These are phyloP conservation scores for Cercospora sp. DNA, from an alignment of 2,329 filamentous ascomycete genomes.

Conservation along the genomic window DNA sequence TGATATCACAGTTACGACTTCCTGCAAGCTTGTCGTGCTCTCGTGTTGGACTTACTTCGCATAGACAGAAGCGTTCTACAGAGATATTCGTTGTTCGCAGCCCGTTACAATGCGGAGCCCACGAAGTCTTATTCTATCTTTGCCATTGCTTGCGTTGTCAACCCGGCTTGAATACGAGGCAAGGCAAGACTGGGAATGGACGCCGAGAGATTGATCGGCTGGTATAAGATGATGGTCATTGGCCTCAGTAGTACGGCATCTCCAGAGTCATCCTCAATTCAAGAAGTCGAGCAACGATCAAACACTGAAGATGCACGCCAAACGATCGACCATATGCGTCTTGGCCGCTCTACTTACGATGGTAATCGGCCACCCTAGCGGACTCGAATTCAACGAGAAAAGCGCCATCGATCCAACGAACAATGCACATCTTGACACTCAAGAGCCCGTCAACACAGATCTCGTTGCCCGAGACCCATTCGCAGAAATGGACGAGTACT, in stretches of 20 bases:
- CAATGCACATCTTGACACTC: background rate
- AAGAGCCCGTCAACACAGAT: background rate
- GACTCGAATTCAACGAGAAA: background rate
- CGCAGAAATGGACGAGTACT: background rate
- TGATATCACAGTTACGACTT: background rate
- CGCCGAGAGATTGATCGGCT: too few relatives aligned
- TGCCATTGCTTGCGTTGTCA: background rate
- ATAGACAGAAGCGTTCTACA: background rate
- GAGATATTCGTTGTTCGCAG: background rate
- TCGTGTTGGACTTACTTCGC: background rate
- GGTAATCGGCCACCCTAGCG: background rate
- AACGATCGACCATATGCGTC: background rate
- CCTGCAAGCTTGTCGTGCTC: background rate
- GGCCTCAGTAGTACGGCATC: background rate
- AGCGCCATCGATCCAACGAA: background rate
- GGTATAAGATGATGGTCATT: background rate
- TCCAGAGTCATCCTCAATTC: background rate
- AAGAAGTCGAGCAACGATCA: background rate
- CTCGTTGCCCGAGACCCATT: background rate
- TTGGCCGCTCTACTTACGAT: background rate
- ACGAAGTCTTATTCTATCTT: background rate
- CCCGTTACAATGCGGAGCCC: background rate
- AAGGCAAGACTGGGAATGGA: too few relatives aligned
- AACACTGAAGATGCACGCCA: background rate
- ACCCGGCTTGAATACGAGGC: background rate